These are phyloP conservation scores for Loxodes magnus DNA, from an alignment of 73 alveolate genomes.

Conservation along the genomic window DNA sequence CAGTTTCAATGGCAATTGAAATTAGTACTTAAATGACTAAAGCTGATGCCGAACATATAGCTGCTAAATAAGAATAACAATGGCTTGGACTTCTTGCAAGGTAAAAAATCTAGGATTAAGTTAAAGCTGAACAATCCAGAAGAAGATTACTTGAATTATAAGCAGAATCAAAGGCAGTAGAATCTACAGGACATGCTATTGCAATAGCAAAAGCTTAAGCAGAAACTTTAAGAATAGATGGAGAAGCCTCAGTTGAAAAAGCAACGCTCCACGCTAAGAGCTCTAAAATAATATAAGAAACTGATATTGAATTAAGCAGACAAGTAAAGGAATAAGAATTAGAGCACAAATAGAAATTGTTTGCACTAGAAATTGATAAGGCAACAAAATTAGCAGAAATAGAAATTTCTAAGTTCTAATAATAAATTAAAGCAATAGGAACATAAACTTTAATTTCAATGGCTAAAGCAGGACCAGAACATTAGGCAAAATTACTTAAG, in stretches of 20 bases:
- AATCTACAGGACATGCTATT: slow-evolving; percentile 45
- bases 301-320: slow-evolving; percentile 22
- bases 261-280: slow-evolving; percentile 52
- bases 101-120: slow-evolving; percentile 56
- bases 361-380: slow-evolving; percentile 47
- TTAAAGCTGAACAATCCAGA: slow-evolving; percentile 37
- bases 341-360: slow-evolving; percentile 23
- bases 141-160: slow-evolving; percentile 16
- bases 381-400: slow-evolving; percentile 47
- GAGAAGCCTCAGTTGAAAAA: slow-evolving; percentile 37
- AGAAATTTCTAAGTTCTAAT: slow-evolving; percentile 54
- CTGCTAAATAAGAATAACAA: slow-evolving; percentile 56
- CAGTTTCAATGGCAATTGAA: slow-evolving; percentile 54
- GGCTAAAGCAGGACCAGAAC: slow-evolving; percentile 80
- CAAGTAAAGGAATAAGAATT: slow-evolving; percentile 31
- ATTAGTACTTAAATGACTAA: slow-evolving; percentile 63
- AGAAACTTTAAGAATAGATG: slow-evolving; percentile 41
- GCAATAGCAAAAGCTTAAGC: slow-evolving; percentile 73
- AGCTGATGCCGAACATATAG: slow-evolving; percentile 65
- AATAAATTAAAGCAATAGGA: slow-evolving; percentile 51
- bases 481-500: slow-evolving; percentile 57
- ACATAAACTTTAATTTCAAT: slow-evolving; percentile 54
- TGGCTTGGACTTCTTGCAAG: slow-evolving; percentile 56
- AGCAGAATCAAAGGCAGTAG: slow-evolving; percentile 23
- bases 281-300: slow-evolving; percentile 40